These are phyloP conservation scores for Diplodia scrobiculata DNA, from an alignment of 2,329 filamentous ascomycete genomes.

Conservation along the genomic window DNA sequence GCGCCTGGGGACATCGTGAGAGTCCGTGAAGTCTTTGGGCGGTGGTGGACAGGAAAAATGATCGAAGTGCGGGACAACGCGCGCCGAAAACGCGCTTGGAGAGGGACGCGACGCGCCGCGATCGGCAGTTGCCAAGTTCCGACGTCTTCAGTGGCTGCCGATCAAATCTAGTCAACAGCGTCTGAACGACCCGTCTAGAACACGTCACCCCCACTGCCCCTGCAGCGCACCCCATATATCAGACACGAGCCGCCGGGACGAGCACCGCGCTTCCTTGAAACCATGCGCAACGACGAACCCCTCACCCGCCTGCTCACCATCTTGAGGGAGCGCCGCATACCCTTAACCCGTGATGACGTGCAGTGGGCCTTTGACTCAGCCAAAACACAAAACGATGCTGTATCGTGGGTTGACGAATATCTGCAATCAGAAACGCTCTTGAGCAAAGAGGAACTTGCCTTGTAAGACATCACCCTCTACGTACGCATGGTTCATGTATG, in stretches of 20 bases:
- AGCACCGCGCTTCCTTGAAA: not conserved
- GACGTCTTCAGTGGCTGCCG: slow-evolving; percentile 9
- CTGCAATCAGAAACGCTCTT: slow-evolving; percentile 51
- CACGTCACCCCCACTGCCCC: slow-evolving; percentile 18
- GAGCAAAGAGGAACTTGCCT: slow-evolving; percentile 52
- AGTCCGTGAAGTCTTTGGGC: not conserved
- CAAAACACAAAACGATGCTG: slow-evolving; percentile 46
- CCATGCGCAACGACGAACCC: slow-evolving; percentile 33
- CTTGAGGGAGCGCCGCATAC: slow-evolving; percentile 50
- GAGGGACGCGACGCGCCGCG: slow-evolving; percentile 23
- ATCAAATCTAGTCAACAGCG: slow-evolving; percentile 14
- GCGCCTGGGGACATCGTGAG: slow-evolving; percentile 11
- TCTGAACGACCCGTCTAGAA: slow-evolving; percentile 14
- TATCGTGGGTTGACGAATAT: slow-evolving; percentile 53
- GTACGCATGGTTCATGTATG: not conserved
- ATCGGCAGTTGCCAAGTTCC: slow-evolving; percentile 18
- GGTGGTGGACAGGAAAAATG: not conserved
- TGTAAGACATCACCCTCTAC: slow-evolving; percentile 43
- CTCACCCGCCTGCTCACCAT: slow-evolving; percentile 50
- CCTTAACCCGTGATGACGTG: slow-evolving; percentile 51
- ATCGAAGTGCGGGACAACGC: not conserved
- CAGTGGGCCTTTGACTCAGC: slow-evolving; percentile 52
- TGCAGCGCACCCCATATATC: slow-evolving; percentile 17
- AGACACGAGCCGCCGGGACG: slow-evolving; percentile 1
- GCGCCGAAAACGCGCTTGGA: slow-evolving; percentile 2